Percentiles rank a stretch among this genome's conserved stretches.
phyloP scores from a whole-genome alignment of 305 asterid species.

The Euphrasia arctica region DNA sequence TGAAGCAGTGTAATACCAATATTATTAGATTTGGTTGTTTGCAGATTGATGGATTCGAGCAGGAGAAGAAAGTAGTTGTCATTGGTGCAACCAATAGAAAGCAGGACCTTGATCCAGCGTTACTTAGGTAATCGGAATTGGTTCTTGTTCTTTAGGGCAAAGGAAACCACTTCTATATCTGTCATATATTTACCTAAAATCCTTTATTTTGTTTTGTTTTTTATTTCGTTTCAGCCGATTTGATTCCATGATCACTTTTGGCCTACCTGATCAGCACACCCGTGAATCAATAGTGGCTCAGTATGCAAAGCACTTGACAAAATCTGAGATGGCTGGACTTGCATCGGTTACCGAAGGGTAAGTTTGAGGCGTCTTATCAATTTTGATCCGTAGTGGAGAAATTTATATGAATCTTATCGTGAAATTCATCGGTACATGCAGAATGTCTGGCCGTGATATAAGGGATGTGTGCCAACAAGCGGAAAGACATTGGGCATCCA shows the following conservation, averaged over 20 bases:
- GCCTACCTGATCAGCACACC: slow-evolving; percentile 79
- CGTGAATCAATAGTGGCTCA: slow-evolving; percentile 84
- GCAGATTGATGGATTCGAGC: slow-evolving; percentile 99
- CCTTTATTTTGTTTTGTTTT: slow-evolving; percentile 2
- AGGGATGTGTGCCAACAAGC: slow-evolving; percentile 97
- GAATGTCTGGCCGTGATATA: slow-evolving; percentile 96
- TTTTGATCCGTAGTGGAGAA: slow-evolving; percentile 6
- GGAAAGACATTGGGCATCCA: slow-evolving; percentile 97
- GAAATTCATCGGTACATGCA: slow-evolving; percentile 30
- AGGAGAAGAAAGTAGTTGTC: slow-evolving; percentile 84
- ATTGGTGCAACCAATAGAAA: slow-evolving; percentile 98
- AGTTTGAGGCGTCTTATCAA: slow-evolving; percentile 24
- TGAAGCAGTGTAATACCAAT: background rate
- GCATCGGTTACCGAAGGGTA: slow-evolving; percentile 73
- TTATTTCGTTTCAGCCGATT: slow-evolving; percentile 69
- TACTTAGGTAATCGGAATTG: slow-evolving; percentile 56
- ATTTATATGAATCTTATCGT: slow-evolving; percentile 1
- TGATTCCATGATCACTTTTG: slow-evolving; percentile 78
- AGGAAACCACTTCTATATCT: background rate
- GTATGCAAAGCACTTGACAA: slow-evolving; percentile 86
- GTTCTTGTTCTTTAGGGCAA: slow-evolving; percentile 12
- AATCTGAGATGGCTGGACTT: slow-evolving; percentile 64
- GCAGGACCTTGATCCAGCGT: slow-evolving; percentile 97
- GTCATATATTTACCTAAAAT: slow-evolving; percentile 7
- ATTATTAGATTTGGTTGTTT: slow-evolving; percentile 23